Evolutionary conservation across 805 yeast genomes (phyloP).

Genomic region (Nakazawaea ambrosiae): DNA sequence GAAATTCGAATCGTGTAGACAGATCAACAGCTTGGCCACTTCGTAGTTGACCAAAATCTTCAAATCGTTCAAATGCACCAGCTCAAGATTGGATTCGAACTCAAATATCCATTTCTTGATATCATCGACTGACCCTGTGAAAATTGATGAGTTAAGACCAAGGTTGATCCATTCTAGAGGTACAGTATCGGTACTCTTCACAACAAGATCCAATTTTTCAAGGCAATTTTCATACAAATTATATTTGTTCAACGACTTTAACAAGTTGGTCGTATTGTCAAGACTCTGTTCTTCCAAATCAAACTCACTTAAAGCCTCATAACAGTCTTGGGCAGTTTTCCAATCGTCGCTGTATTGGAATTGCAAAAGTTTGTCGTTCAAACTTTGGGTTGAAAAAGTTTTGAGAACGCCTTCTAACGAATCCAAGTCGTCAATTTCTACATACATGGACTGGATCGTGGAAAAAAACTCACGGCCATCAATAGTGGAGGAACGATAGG

Average conservation of each 20-base stretch:
- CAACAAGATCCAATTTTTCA: conserved; percentile 34
- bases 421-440: conserved; percentile 84
- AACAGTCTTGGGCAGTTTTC: conserved; percentile 82
- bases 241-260: conserved; percentile 69
- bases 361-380: conserved; percentile 71
- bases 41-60: conserved; percentile 51
- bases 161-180: conserved; percentile 55
- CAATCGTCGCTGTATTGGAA: conserved; percentile 83
- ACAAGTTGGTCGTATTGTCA: conserved; percentile 45
- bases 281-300: conserved; percentile 20
- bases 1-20: conserved; percentile 29
- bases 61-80: conserved; percentile 41
- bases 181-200: conserved; percentile 16
- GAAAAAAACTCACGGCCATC: conserved; percentile 32
- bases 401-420: conserved; percentile 81
- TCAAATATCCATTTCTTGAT: conserved; percentile 53
- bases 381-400: conserved; percentile 57
- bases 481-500: conserved; percentile 36
- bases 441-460: conserved; percentile 73
- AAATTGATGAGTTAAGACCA: conserved; percentile 72
- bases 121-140: conserved; percentile 46
- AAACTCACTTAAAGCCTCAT: conserved; percentile 52
- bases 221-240: conserved; percentile 67
- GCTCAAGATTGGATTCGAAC: conserved; percentile 29
- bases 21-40: conserved; percentile 55